Evolutionary conservation across 441 rosid genomes (phyloP).

Genomic region (Erysimum cheiri): DNA sequence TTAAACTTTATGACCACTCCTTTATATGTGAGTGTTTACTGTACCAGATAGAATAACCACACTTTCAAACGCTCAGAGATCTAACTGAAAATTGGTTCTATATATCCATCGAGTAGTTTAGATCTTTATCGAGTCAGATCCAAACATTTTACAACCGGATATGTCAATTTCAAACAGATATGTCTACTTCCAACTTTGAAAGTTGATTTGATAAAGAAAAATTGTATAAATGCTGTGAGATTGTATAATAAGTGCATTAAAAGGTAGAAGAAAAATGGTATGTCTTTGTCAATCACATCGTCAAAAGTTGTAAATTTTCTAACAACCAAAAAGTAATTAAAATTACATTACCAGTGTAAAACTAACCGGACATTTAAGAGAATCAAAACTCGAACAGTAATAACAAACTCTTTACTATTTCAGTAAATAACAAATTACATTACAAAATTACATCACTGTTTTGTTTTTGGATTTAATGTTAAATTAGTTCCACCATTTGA

Average conservation of each 20-base stretch:
- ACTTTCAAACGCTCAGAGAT: too few species aligned
- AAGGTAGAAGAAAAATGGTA: background rate
- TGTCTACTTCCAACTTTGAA: background rate
- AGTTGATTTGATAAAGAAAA: background rate
- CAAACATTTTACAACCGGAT: too few species aligned
- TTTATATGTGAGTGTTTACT: too few species aligned
- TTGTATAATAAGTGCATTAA: constrained; percentile 1
- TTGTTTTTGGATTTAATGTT: background rate
- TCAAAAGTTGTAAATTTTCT: constrained; percentile 3
- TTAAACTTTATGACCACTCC: too few species aligned
- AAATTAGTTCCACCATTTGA: background rate
- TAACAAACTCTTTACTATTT: background rate
- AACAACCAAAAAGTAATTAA: background rate
- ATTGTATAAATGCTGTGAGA: background rate
- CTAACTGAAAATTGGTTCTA: too few species aligned
- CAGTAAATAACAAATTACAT: too few species aligned
- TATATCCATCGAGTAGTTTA: too few species aligned
- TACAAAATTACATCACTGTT: too few species aligned
- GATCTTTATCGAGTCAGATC: too few species aligned
- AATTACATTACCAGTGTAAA: background rate
- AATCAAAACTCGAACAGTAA: background rate
- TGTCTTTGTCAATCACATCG: constrained; percentile 21
- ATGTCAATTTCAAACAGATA: background rate
- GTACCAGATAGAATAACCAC: too few species aligned
- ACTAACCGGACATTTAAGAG: background rate